These are phyloP conservation scores for Platanthera guangdongensis DNA, from an alignment of 106 monocot species.

Conservation along the genomic window DNA sequence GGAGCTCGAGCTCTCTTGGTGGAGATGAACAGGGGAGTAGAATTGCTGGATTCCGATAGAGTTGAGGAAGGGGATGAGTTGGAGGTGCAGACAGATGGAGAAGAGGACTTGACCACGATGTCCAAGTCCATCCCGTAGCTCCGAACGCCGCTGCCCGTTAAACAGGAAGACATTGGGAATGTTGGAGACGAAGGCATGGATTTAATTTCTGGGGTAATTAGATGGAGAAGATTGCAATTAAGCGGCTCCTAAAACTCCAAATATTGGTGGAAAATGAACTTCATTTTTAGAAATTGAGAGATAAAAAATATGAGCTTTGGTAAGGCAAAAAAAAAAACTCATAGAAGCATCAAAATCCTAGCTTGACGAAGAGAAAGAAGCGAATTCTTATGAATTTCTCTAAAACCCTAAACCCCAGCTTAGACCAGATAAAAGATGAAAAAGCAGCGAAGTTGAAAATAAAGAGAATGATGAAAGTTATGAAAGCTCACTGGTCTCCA, in stretches of 20 bases:
- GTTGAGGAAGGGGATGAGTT: slow-evolving; percentile 53
- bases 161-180: slow-evolving; percentile 4
- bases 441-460: not conserved
- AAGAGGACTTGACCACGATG: slow-evolving; percentile 37
- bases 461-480: not conserved
- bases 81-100: slow-evolving; percentile 16
- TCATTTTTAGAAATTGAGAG: too few species aligned
- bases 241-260: not conserved
- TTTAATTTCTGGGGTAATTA: not conserved
- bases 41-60: slow-evolving; percentile 46
- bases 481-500: not conserved
- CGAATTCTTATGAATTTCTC: not conserved
- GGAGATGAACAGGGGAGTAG: slow-evolving; percentile 45
- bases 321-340: not conserved
- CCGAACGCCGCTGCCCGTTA: slow-evolving; percentile 21
- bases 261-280: not conserved
- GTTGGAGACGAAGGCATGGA: not conserved
- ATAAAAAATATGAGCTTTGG: too few species aligned
- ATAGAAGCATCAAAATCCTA: not conserved
- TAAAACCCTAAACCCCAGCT: slow-evolving; percentile 11
- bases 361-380: not conserved
- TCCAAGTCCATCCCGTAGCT: slow-evolving; percentile 67
- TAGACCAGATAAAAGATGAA: not conserved
- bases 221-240: not conserved
- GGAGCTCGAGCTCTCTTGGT: slow-evolving; percentile 62